Evolutionary conservation across 495 filamentous ascomycete species (phyloP).

Genomic region (Geoglossum glabrum): DNA sequence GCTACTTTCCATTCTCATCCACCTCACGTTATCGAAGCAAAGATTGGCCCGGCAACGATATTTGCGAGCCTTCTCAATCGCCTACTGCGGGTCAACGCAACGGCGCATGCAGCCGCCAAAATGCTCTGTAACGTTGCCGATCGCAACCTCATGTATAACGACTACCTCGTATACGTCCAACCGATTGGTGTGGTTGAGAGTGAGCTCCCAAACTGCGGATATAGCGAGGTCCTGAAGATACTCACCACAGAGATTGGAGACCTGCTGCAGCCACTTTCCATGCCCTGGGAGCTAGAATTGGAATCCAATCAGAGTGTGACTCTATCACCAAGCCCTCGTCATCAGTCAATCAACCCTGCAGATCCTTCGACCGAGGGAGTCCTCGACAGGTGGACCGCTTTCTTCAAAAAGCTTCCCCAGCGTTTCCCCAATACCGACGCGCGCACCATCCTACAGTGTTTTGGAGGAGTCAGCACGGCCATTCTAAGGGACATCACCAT

Average conservation of each 20-base stretch:
- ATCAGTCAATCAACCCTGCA: slow-evolving; percentile 12
- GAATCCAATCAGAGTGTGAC: slow-evolving; percentile 19
- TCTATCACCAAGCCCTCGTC: not conserved
- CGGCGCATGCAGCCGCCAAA: slow-evolving; percentile 67
- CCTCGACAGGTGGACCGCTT: slow-evolving; percentile 68
- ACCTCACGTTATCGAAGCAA: slow-evolving; percentile 62
- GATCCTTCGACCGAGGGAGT: slow-evolving; percentile 32
- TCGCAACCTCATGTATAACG: slow-evolving; percentile 78
- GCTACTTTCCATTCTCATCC: slow-evolving; percentile 66
- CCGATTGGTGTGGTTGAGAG: slow-evolving; percentile 44
- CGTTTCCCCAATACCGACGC: slow-evolving; percentile 53
- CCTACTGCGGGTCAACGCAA: slow-evolving; percentile 72
- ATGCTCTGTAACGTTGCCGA: slow-evolving; percentile 52
- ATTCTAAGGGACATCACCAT: slow-evolving; percentile 67
- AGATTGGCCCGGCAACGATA: slow-evolving; percentile 68
- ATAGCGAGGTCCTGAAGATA: slow-evolving; percentile 49
- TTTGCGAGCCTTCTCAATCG: slow-evolving; percentile 73
- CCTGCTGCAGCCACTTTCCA: slow-evolving; percentile 39
- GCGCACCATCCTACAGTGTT: slow-evolving; percentile 45
- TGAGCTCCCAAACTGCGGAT: slow-evolving; percentile 32
- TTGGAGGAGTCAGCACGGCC: slow-evolving; percentile 45
- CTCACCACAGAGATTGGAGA: slow-evolving; percentile 53
- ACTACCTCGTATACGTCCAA: slow-evolving; percentile 69
- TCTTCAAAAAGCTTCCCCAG: slow-evolving; percentile 51
- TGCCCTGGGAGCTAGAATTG: slow-evolving; percentile 30